Conservation (phyloP, 441 rosid genomes). For the Aquilaria agallochum region DNA sequence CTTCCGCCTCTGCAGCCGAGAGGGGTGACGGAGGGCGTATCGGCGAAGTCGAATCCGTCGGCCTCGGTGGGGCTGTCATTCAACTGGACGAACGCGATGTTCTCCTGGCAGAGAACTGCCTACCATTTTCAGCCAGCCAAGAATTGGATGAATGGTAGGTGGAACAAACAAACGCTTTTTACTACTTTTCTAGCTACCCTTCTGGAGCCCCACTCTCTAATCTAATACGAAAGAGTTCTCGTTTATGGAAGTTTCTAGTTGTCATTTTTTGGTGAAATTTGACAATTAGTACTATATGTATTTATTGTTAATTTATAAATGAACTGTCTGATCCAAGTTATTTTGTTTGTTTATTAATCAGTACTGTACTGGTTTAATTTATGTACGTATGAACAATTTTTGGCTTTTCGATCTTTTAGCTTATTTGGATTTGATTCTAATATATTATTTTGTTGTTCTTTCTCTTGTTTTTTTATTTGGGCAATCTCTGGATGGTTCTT, state of each 20-base stretch:
- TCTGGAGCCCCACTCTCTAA: background rate
- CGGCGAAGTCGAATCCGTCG: conserved; percentile 61
- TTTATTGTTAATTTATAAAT: no score
- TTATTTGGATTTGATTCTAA: background rate
- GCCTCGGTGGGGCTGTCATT: conserved; percentile 24
- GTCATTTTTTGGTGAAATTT: no score
- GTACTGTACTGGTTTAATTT: background rate
- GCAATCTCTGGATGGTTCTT: conserved; percentile 18
- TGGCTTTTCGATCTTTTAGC: background rate
- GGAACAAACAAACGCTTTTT: background rate
- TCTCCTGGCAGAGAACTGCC: conserved; percentile 76
- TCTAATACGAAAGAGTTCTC: background rate
- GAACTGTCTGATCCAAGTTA: no score
- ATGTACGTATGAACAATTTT: background rate
- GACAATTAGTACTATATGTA: no score
- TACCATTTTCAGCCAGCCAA: conserved; percentile 79
- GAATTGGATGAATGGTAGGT: conserved; percentile 94
- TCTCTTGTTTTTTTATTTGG: conserved; percentile 5
- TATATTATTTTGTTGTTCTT: conserved; percentile 9
- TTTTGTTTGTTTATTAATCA: no score
- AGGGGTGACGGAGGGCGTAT: conserved; percentile 67
- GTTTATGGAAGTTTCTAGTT: background rate
- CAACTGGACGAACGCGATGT: conserved; percentile 72
- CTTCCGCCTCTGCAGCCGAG: conserved; percentile 25
- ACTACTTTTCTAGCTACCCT: background rate